These are phyloP conservation scores for Leptodermis oblonga DNA, from an alignment of 257 asterid genomes.

Conservation along the genomic window DNA sequence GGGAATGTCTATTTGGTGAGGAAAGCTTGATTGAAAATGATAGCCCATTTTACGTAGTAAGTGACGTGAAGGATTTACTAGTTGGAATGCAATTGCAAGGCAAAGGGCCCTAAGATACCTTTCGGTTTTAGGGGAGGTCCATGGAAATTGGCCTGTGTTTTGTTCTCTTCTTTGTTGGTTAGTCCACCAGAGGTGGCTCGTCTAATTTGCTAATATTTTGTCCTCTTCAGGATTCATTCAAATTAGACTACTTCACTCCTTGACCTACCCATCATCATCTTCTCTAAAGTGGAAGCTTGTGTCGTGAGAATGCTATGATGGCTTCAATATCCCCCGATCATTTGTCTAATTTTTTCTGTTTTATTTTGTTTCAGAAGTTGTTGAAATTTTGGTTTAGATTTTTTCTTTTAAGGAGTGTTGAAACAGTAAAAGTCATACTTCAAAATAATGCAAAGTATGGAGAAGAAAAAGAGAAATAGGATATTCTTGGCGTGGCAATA, in stretches of 20 bases:
- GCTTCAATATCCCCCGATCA: no score
- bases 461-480: not conserved
- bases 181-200: slow-evolving; percentile 16
- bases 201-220: slow-evolving; percentile 5
- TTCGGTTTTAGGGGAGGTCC: not conserved
- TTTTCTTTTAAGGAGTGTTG: no score
- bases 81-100: slow-evolving; percentile 10
- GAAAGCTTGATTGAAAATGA: no score
- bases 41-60: slow-evolving; percentile 24
- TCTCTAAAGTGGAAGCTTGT: slow-evolving; percentile 21
- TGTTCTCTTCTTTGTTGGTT: slow-evolving; percentile 19
- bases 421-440: no score
- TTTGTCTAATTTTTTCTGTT: no score
- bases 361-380: no score
- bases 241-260: slow-evolving; percentile 18
- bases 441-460: no score
- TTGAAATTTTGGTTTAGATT: no score
- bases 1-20: not conserved
- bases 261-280: slow-evolving; percentile 19
- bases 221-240: slow-evolving; percentile 19
- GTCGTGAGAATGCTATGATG: slow-evolving; percentile 39
- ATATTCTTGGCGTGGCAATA: not conserved
- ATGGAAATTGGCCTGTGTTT: not conserved
- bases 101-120: not conserved
- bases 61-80: not conserved